phyloP scores from a whole-genome alignment of 495 filamentous ascomycete species.

The Penicillium coprophilum region DNA sequence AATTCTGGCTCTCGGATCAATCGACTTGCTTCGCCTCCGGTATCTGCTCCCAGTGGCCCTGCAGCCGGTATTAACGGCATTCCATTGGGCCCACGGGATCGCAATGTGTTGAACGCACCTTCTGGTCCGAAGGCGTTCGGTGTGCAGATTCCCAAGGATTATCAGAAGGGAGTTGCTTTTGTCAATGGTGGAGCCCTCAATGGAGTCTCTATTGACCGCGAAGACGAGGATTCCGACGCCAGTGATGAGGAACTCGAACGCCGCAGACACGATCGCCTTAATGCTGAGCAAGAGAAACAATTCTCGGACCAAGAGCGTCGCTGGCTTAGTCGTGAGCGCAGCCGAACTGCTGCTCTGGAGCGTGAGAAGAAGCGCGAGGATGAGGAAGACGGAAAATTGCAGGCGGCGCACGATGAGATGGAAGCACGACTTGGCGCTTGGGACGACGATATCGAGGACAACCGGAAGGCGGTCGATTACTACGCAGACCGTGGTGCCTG shows the following conservation, averaged over 20 bases:
- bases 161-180: constrained; percentile 80
- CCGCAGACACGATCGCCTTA: constrained; percentile 66
- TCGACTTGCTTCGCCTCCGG: constrained; percentile 67
- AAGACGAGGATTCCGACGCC: constrained; percentile 87
- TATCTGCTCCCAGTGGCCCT: constrained; percentile 66
- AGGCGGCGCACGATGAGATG: constrained; percentile 66
- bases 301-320: constrained; percentile 84
- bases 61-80: constrained; percentile 77
- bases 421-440: constrained; percentile 75
- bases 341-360: constrained; percentile 77
- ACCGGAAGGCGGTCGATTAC: constrained; percentile 73
- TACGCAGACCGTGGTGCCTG: constrained; percentile 82
- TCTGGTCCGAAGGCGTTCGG: constrained; percentile 75
- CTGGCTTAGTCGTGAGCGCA: constrained; percentile 86
- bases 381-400: constrained; percentile 59
- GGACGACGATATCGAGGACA: constrained; percentile 82
- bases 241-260: constrained; percentile 84
- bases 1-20: constrained; percentile 64
- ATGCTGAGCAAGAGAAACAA: constrained; percentile 72
- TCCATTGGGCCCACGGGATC: constrained; percentile 78
- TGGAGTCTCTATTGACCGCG: constrained; percentile 58
- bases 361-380: constrained; percentile 77
- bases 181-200: constrained; percentile 78
- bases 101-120: constrained; percentile 70
- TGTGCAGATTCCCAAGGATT: constrained; percentile 70